These are phyloP conservation scores for Cryptosporidium tyzzeri DNA, from an alignment of 169 alveolate species.

Conservation along the genomic window DNA sequence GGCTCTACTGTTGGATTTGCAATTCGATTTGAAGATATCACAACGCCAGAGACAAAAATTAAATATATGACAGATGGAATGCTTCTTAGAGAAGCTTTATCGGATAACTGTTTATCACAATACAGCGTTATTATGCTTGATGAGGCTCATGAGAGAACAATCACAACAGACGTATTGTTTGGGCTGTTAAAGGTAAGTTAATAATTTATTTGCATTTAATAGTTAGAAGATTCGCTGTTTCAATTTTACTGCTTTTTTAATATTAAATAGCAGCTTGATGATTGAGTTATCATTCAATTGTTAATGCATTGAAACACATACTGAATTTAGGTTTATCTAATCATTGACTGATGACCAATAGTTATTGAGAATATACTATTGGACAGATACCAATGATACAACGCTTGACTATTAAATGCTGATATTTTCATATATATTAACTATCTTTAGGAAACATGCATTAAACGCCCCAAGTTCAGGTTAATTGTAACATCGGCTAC, in stretches of 20 bases:
- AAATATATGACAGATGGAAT: conserved; percentile 99
- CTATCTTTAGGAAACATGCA: conserved; percentile 86
- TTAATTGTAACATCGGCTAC: conserved; percentile 99
- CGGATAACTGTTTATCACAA: conserved; percentile 90
- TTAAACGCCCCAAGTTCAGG: conserved; percentile 93
- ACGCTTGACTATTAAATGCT: background rate
- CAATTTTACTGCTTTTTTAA: background rate
- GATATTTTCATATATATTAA: no score
- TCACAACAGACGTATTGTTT: conserved; percentile 97
- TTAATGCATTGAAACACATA: conserved; percentile 3
- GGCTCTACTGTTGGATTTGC: conserved; percentile 97
- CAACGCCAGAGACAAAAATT: conserved; percentile 96
- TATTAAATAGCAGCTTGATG: background rate
- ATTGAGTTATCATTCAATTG: conserved; percentile 20
- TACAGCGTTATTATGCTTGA: conserved; percentile 97
- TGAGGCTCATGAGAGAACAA: conserved; percentile 99
- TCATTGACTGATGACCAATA: conserved; percentile 75
- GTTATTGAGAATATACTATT: conserved; percentile 35
- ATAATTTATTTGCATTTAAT: background rate
- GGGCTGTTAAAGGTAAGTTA: conserved; percentile 93
- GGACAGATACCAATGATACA: conserved; percentile 90
- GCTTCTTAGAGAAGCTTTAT: conserved; percentile 96
- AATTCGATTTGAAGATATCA: conserved; percentile 97
- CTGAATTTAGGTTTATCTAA: background rate
- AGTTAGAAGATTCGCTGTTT: background rate